phyloP scores from a whole-genome alignment of 2,329 filamentous ascomycete genomes.

The Colletotrichum sp. region DNA sequence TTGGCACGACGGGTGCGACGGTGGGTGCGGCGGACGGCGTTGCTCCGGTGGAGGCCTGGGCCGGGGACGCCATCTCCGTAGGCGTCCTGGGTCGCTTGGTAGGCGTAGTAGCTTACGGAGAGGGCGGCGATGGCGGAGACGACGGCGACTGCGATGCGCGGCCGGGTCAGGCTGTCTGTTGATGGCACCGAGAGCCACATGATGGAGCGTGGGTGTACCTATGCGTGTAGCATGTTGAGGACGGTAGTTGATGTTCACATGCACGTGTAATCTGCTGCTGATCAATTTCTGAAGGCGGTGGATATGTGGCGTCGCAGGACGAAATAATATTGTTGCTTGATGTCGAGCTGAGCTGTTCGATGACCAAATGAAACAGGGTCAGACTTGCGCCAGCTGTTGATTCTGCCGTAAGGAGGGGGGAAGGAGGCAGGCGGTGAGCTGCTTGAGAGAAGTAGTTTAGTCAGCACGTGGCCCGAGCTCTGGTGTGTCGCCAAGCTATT shows the following conservation, averaged over 20 bases:
- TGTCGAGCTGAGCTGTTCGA: neutral
- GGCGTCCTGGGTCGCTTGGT: conserved; percentile 36
- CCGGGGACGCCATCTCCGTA: conserved; percentile 25
- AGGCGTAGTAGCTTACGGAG: conserved; percentile 65
- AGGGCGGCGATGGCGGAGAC: conserved; percentile 61
- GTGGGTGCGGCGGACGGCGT: conserved; percentile 65
- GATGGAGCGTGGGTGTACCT: conserved; percentile 17
- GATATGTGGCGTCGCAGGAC: neutral
- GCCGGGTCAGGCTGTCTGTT: conserved; percentile 60
- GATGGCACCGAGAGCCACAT: conserved; percentile 56
- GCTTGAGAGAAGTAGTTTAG: neutral
- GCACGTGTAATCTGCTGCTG: neutral
- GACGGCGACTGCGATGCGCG: conserved; percentile 59
- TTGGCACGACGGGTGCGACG: conserved; percentile 35
- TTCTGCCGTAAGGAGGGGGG: neutral
- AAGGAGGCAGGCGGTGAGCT: neutral
- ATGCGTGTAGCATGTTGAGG: conserved; percentile 15
- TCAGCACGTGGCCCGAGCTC: conserved; percentile 5
- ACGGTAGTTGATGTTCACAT: neutral
- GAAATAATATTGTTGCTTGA: neutral
- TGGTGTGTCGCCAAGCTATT: neutral
- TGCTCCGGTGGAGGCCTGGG: conserved; percentile 65
- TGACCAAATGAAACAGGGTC: neutral
- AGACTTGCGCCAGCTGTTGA: conserved; percentile 6
- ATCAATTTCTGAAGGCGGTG: neutral